phyloP scores from a whole-genome alignment of 495 filamentous ascomycete genomes.

The Ramalina peruviana region DNA sequence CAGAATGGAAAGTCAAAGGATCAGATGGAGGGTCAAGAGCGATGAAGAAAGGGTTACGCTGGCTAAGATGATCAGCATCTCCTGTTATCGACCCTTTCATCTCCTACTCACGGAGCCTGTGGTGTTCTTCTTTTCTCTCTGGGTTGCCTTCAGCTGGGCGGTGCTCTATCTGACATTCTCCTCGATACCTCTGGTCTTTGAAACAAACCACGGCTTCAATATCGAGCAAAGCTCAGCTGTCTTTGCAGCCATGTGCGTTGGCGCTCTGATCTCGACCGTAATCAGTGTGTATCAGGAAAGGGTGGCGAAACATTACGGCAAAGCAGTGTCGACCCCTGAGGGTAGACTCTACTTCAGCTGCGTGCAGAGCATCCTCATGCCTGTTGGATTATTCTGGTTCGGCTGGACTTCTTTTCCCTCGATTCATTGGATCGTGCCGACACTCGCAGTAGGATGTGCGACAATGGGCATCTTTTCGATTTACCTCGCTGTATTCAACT shows the following conservation, averaged over 20 bases:
- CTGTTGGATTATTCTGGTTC: slow-evolving; percentile 73
- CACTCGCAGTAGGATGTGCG: slow-evolving; percentile 53
- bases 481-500: slow-evolving; percentile 87
- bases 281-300: slow-evolving; percentile 65
- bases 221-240: slow-evolving; percentile 54
- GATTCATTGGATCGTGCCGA: slow-evolving; percentile 66
- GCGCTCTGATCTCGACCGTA: slow-evolving; percentile 50
- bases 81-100: slow-evolving; percentile 68
- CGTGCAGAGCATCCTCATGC: slow-evolving; percentile 52
- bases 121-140: slow-evolving; percentile 88
- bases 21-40: slow-evolving; percentile 73
- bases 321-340: slow-evolving; percentile 49
- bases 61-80: slow-evolving; percentile 57
- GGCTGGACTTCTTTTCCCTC: slow-evolving; percentile 55
- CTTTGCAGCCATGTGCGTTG: slow-evolving; percentile 62
- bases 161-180: slow-evolving; percentile 75
- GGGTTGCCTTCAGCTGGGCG: slow-evolving; percentile 84
- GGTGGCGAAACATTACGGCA: slow-evolving; percentile 28
- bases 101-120: slow-evolving; percentile 83
- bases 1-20: slow-evolving; percentile 31
- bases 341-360: slow-evolving; percentile 73
- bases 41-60: slow-evolving; percentile 69
- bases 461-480: slow-evolving; percentile 83
- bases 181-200: slow-evolving; percentile 66
- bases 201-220: slow-evolving; percentile 52